These are phyloP conservation scores for Berberis vulgaris DNA, from an alignment of 164 flowering plant species.

Conservation along the genomic window DNA sequence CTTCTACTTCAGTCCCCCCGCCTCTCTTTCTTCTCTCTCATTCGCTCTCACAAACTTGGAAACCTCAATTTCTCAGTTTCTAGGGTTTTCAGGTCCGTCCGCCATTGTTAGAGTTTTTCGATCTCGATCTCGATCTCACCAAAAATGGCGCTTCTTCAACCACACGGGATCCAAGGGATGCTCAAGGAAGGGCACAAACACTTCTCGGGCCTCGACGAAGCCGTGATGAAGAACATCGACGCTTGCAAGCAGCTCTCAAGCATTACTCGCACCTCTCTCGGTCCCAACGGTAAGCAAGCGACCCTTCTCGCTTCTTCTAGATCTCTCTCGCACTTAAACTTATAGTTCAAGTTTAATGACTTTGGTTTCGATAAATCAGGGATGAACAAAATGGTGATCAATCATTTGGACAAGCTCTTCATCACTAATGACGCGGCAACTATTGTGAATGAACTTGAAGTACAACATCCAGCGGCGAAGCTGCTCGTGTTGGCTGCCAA, in stretches of 20 bases:
- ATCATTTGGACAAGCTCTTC: slow-evolving; percentile 92
- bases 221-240: slow-evolving; percentile 93
- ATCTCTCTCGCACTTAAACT: background rate
- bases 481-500: slow-evolving; percentile 81
- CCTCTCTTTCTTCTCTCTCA: too few relatives aligned
- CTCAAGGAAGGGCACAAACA: slow-evolving; percentile 90
- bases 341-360: background rate
- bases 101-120: too few relatives aligned
- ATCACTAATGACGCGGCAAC: slow-evolving; percentile 94
- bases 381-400: slow-evolving; percentile 97
- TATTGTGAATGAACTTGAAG: slow-evolving; percentile 90
- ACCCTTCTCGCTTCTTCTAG: background rate
- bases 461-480: slow-evolving; percentile 98
- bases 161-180: slow-evolving; percentile 69
- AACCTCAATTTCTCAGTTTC: too few relatives aligned
- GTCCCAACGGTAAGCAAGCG: slow-evolving; percentile 70
- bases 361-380: slow-evolving; percentile 29
- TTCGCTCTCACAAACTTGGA: too few relatives aligned
- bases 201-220: slow-evolving; percentile 92
- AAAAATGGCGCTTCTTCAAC: slow-evolving; percentile 21
- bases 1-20: too few relatives aligned
- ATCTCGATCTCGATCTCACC: too few relatives aligned
- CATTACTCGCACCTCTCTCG: slow-evolving; percentile 90
- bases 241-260: slow-evolving; percentile 87
- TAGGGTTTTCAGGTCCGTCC: too few relatives aligned